Conservation (phyloP, 1,284 basidiomycete genomes). For the Neonothopanus nambi region DNA sequence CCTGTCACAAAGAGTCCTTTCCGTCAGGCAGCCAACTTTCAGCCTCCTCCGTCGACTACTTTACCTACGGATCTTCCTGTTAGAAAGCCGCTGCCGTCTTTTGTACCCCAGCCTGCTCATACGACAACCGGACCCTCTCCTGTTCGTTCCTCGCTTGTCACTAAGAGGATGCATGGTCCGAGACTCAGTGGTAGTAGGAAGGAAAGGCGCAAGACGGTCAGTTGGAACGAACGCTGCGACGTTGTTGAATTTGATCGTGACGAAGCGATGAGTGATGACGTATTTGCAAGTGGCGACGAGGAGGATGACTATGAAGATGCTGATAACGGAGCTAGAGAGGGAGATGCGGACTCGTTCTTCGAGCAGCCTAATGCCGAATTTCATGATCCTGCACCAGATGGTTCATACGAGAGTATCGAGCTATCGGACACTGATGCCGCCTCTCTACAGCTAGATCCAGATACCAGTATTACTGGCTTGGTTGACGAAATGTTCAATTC, state of each 20-base stretch:
- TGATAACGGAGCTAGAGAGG: conserved; percentile 13
- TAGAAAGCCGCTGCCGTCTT: conserved; percentile 21
- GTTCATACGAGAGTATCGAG: conserved; percentile 39
- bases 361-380: conserved; percentile 21
- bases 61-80: background rate
- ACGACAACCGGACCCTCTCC: conserved; percentile 47
- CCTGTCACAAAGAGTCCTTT: conserved; percentile 89
- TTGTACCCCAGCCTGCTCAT: conserved; percentile 22
- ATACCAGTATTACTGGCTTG: conserved; percentile 62
- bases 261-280: conserved; percentile 55
- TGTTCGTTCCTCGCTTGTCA: conserved; percentile 74
- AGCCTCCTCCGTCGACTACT: background rate
- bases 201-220: conserved; percentile 78
- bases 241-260: conserved; percentile 84
- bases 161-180: conserved; percentile 82
- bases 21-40: conserved; percentile 28
- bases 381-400: conserved; percentile 24
- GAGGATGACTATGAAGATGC: conserved; percentile 24
- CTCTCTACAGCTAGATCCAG: conserved; percentile 36
- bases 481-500: conserved; percentile 58
- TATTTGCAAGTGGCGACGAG: conserved; percentile 34
- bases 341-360: conserved; percentile 30
- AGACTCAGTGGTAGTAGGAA: conserved; percentile 57
- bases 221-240: conserved; percentile 83
- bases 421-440: conserved; percentile 27